Conservation (phyloP, 805 yeast genomes). For the Pichia cephalocereana region DNA sequence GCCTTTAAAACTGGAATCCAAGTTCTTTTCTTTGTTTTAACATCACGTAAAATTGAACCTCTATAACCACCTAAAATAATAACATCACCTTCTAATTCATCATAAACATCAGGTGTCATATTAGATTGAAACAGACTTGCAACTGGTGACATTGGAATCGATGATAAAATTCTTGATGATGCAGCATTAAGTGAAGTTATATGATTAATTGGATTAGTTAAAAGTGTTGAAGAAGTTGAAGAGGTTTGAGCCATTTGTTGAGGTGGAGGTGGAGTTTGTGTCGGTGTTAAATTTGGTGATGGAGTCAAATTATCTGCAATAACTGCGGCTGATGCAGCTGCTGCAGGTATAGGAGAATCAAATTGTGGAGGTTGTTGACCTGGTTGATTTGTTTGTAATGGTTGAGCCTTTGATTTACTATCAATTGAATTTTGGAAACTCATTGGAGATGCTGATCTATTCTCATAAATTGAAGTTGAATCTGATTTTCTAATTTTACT, state of each 20-base stretch:
- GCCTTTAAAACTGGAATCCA: conserved; percentile 84
- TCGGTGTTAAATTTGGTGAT: no score
- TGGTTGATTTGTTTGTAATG: no score
- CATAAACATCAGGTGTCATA: conserved; percentile 30
- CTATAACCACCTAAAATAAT: conserved; percentile 83
- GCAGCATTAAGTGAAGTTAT: background rate
- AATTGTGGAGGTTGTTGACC: background rate
- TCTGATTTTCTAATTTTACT: background rate
- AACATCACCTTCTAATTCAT: conserved; percentile 65
- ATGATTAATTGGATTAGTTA: no score
- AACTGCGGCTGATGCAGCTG: no score
- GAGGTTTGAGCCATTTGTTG: no score
- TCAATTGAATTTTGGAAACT: background rate
- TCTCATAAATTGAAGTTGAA: background rate
- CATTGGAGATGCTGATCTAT: background rate
- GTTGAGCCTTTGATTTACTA: no score
- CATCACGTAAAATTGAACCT: conserved; percentile 68
- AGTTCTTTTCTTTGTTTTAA: conserved; percentile 51
- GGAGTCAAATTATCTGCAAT: no score
- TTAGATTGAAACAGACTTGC: conserved; percentile 1
- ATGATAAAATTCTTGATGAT: background rate
- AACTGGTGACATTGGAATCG: conserved; percentile 2
- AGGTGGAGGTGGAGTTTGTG: no score
- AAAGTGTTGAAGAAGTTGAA: no score
- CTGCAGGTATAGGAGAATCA: background rate